Evolutionary conservation across 305 asterid genomes (phyloP).

Genomic region (Caryopteris hybrid): DNA sequence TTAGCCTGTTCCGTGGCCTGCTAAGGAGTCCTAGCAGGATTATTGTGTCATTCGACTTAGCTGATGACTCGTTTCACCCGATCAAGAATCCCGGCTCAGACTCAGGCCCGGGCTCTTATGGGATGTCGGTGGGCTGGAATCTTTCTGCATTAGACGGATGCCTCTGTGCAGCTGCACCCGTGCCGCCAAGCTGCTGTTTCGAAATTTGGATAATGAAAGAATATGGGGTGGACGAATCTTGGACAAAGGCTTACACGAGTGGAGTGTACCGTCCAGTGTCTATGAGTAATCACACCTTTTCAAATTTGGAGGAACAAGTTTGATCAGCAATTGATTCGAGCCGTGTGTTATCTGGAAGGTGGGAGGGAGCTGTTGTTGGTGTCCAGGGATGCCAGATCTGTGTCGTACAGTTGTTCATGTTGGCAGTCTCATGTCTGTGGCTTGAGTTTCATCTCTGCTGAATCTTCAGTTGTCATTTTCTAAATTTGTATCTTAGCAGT

Average conservation of each 20-base stretch:
- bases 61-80: conserved; percentile 25
- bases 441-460: no score
- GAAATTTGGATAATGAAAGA: conserved; percentile 42
- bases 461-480: no score
- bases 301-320: conserved; percentile 30
- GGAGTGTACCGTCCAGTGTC: conserved; percentile 22
- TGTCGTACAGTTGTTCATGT: conserved; percentile 36
- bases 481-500: no score
- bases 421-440: conserved; percentile 37
- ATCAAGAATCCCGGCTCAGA: conserved; percentile 11
- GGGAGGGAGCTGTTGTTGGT: conserved; percentile 40
- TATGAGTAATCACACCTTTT: neutral
- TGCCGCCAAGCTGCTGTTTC: conserved; percentile 4
- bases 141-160: conserved; percentile 26
- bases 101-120: neutral
- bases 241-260: conserved; percentile 29
- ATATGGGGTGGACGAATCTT: conserved; percentile 36
- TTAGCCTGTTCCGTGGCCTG: no score
- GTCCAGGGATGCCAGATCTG: conserved; percentile 31
- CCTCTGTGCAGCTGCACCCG: conserved; percentile 15
- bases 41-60: conserved; percentile 36
- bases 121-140: conserved; percentile 18
- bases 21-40: no score
- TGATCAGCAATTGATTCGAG: conserved; percentile 9
- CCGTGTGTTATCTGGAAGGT: conserved; percentile 23